phyloP scores from a whole-genome alignment of 2,329 filamentous ascomycete genomes.

The Tolypocladium ophioglossoides region DNA sequence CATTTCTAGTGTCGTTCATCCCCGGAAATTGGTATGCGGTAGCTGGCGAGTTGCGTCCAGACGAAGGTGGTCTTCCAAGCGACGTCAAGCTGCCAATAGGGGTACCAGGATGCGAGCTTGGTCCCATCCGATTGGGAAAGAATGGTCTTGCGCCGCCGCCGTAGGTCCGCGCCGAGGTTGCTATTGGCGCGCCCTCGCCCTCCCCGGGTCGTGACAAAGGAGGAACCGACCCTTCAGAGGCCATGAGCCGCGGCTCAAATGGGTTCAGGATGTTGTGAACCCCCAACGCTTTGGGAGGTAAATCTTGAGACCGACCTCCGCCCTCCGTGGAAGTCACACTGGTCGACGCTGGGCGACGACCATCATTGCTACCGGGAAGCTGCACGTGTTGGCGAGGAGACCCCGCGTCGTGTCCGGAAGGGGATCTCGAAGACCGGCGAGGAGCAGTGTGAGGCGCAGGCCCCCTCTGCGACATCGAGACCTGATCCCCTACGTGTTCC shows the following conservation, averaged over 20 bases:
- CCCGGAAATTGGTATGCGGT: slow-evolving; percentile 19
- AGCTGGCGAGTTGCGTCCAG: slow-evolving; percentile 21
- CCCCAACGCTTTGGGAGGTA: slow-evolving; percentile 16
- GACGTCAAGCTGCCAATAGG: slow-evolving; percentile 17
- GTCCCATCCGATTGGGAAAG: slow-evolving; percentile 15
- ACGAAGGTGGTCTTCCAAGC: slow-evolving; percentile 14
- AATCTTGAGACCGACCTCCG: slow-evolving; percentile 13
- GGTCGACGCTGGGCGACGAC: slow-evolving; percentile 10
- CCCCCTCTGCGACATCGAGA: slow-evolving; percentile 54
- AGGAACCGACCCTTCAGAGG: slow-evolving; percentile 8
- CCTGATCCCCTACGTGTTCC: slow-evolving; percentile 44
- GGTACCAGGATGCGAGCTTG: slow-evolving; percentile 22
- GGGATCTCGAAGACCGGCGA: slow-evolving; percentile 36
- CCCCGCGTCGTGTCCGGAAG: slow-evolving; percentile 22
- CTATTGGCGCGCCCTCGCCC: slow-evolving; percentile 6
- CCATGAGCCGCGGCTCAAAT: slow-evolving; percentile 15
- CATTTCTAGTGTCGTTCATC: slow-evolving; percentile 16
- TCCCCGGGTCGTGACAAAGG: slow-evolving; percentile 6
- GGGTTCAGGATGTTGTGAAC: slow-evolving; percentile 29
- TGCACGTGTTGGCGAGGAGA: slow-evolving; percentile 13
- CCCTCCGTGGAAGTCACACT: slow-evolving; percentile 11
- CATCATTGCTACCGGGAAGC: slow-evolving; percentile 10
- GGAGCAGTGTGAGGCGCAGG: slow-evolving; percentile 45
- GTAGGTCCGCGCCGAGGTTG: slow-evolving; percentile 11
- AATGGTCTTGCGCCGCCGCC: slow-evolving; percentile 11